Evolutionary conservation across 1,284 basidiomycete genomes (phyloP).

Genomic region (Chondrostereum purpureum): DNA sequence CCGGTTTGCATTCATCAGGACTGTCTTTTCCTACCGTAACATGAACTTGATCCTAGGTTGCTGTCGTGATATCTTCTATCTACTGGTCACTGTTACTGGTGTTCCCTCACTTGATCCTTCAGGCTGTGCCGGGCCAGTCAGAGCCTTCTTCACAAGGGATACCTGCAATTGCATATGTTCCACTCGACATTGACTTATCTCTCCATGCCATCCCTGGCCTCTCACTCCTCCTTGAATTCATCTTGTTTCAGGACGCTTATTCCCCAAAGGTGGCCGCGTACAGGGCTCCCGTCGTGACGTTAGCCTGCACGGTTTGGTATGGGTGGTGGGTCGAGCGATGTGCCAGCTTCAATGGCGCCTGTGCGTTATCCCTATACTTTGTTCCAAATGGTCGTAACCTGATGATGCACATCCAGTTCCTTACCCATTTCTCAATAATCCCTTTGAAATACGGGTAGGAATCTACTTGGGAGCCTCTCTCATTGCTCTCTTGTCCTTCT

Average conservation of each 20-base stretch:
- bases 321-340: slow-evolving; percentile 65
- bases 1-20: slow-evolving; percentile 50
- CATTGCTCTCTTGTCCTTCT: slow-evolving; percentile 54
- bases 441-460: slow-evolving; percentile 41
- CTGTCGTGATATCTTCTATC: slow-evolving; percentile 62
- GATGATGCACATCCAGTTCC: slow-evolving; percentile 44
- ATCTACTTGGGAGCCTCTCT: slow-evolving; percentile 54
- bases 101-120: slow-evolving; percentile 49
- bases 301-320: slow-evolving; percentile 47
- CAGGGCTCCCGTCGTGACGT: slow-evolving; percentile 39
- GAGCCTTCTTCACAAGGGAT: slow-evolving; percentile 25
- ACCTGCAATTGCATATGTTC: slow-evolving; percentile 32
- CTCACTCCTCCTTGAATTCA: slow-evolving; percentile 63
- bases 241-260: slow-evolving; percentile 61
- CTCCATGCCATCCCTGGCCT: slow-evolving; percentile 64
- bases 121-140: slow-evolving; percentile 19
- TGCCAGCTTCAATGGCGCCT: slow-evolving; percentile 50
- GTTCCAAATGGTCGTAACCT: not conserved
- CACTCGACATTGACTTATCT: slow-evolving; percentile 56
- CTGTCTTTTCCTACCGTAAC: not conserved
- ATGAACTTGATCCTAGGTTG: slow-evolving; percentile 34
- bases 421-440: slow-evolving; percentile 74
- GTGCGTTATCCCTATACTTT: slow-evolving; percentile 34
- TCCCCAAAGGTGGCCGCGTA: slow-evolving; percentile 33
- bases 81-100: slow-evolving; percentile 63